Evolutionary conservation across 75 land plant species (phyloP), one percentile per base, ranked within the genome.

Genomic region (Sequoia sempervirens): DNA sequence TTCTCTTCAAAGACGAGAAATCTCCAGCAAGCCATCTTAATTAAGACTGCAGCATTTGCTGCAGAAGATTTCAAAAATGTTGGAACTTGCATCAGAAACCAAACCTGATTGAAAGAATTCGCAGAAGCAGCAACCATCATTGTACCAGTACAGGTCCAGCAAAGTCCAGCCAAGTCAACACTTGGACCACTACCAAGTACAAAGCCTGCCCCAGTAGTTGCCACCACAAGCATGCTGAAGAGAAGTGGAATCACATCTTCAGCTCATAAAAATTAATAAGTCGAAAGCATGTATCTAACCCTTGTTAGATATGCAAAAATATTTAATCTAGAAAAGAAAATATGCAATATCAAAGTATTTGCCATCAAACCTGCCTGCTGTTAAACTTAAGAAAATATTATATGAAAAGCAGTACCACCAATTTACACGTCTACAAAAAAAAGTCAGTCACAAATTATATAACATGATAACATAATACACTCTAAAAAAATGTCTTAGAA

Each of bases 81-180:
- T 50, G 12, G 13, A 18, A 8, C 80, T 82, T 69, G 38, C 66
- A 28, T 78, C 50, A 78, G 20, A 78, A 78, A 78, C 78, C 80
- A 80, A 17, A 94, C 97, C 98, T 97, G 99, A 81, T 97, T 97
- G 66, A 97, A 89, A 12, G 99, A 91, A 81, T 92, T 96, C 13
- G 99, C 99, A 53, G 99, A 90, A 40, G 98, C 98, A 26, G 99
- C 98, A 73, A 92, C 98, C 92, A 96, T 90, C 96, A 97, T 96
- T 26, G 99, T 97, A 18, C 99, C 99, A 78, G 89, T 83, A 80
- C 98, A 96, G 1, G 98, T 97, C 82, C 90, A 97, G 73, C 92
- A 94, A 80, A 97, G 92, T 40, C 96, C 93, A 40, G 84, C 52
- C 83, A 86, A 84, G 88, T 96, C 94, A 87, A 97, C 81, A 7